A percentile compares a stretch with the other conserved stretches of the same genome.
phyloP scores from a whole-genome alignment of 2,329 filamentous ascomycete genomes.

The Calonectria fujianensis region DNA sequence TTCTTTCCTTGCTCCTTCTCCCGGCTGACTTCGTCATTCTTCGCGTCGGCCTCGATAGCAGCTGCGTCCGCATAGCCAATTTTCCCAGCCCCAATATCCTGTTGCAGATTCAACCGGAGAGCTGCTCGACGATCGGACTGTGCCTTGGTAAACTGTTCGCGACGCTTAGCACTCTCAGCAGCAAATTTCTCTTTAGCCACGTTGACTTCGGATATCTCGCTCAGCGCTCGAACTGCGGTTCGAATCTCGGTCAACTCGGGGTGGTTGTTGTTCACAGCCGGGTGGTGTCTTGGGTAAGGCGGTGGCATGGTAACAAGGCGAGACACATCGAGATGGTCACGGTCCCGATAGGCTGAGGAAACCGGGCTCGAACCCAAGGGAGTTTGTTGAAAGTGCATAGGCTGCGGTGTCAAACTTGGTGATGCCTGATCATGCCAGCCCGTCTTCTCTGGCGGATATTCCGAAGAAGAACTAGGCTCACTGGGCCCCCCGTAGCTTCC shows the following conservation, averaged over 20 bases:
- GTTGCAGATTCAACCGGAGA: constrained; percentile 84
- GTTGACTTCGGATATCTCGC: constrained; percentile 83
- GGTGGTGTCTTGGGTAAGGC: constrained; percentile 94
- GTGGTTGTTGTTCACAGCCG: constrained; percentile 96
- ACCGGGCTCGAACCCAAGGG: constrained; percentile 64
- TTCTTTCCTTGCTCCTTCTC: constrained; percentile 84
- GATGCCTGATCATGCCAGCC: constrained; percentile 72
- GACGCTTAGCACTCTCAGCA: constrained; percentile 73
- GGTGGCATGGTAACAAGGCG: constrained; percentile 94
- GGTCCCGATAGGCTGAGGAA: constrained; percentile 67
- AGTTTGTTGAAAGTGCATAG: constrained; percentile 63
- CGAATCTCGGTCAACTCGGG: constrained; percentile 89
- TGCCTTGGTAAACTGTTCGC: constrained; percentile 72
- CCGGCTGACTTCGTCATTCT: constrained; percentile 80
- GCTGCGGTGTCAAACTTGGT: constrained; percentile 65
- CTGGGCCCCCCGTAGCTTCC: constrained; percentile 61
- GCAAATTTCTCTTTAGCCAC: constrained; percentile 79
- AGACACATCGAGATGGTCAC: constrained; percentile 86
- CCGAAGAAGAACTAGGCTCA: constrained; percentile 64
- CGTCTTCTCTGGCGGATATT: constrained; percentile 75
- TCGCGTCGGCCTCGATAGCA: constrained; percentile 85
- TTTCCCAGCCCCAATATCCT: constrained; percentile 84
- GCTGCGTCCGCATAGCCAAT: constrained; percentile 90
- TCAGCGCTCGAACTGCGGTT: constrained; percentile 82
- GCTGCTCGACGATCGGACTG: constrained; percentile 74